Evolutionary conservation across 2,329 filamentous ascomycete genomes (phyloP), one percentile per base, ranked within the genome.

Genomic region (Diaporthe vexans): DNA sequence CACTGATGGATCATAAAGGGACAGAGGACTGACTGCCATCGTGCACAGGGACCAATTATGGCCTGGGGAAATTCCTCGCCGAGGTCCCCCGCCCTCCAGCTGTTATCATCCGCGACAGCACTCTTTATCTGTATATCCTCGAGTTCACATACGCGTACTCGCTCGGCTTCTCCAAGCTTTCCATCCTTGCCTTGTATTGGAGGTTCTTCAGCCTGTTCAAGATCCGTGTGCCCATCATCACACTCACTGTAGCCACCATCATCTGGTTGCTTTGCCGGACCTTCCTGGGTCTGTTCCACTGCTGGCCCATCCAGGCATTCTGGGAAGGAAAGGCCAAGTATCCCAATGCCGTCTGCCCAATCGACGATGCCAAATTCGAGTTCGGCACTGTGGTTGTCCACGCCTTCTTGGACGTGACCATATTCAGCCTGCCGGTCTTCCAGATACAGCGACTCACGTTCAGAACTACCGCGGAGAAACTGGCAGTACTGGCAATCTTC

Each of bases 71-170:
- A 15, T 35, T 71, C 8, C 37, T 71, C 3, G 37, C 29, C n/a
- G 69, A 61, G 9, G 69, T 71, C 29, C 54, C 54, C 1, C 56
- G 52, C 7, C 69, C 69, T 4, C 56, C n/a, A 26, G 26, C 56
- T 10, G 40, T 48, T 8, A 61, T 71, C 26, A 21, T 59, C 4
- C 69, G 40, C 1, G 69, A 71, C 40, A 71, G 37, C 46, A 13
- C 24, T 19, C 40, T 71, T 2, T 59, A 59, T 6, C 56, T 71
- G 4, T 71, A 59, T 10, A 71, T 71, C 4, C 69, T 71, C 56
- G 56, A 71, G 54, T 71, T 71, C 40, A 71, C 69, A 4, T 71
- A 71, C 24, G 56, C 69, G 40, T 71, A 71, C 33, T 71, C 69
- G 56, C 54, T 71, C 21, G 69, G 52, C 1, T 71, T 71, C 15